Evolutionary conservation across 345 rosid species (phyloP).

Genomic region (Sisymbrium altissimum): DNA sequence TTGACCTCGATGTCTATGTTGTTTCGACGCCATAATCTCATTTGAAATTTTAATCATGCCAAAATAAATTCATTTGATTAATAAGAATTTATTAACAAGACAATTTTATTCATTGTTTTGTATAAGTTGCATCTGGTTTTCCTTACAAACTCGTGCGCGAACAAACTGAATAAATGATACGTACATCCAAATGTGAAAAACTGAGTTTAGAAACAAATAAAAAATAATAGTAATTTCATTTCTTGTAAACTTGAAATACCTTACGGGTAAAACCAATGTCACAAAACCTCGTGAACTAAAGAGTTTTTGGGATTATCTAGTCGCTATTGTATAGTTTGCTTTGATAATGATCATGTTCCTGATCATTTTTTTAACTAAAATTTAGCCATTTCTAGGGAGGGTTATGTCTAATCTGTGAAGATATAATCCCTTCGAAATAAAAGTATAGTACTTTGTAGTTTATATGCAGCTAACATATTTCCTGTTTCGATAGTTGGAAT

Average conservation of each 20-base stretch:
- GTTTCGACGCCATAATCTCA: not conserved
- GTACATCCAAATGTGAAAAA: not conserved
- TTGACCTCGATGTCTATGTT: slow-evolving; percentile 12
- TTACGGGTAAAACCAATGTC: not conserved
- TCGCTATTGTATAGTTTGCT: not conserved
- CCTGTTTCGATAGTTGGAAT: not conserved
- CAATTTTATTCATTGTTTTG: not conserved
- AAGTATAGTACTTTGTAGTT: not conserved
- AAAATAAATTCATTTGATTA: not conserved
- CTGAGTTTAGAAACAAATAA: not conserved
- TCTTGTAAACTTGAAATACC: not conserved
- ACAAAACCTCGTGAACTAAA: not conserved
- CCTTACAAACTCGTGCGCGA: not conserved
- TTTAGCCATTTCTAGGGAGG: not conserved
- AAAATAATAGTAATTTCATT: not conserved
- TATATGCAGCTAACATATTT: not conserved
- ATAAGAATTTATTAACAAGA: not conserved
- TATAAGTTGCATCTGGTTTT: not conserved
- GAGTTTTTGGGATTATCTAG: not conserved
- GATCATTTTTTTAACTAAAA: not conserved
- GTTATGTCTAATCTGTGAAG: not conserved
- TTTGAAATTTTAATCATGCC: not conserved
- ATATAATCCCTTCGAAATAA: not conserved
- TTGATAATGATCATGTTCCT: not conserved
- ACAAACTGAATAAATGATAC: not conserved